Evolutionary conservation across 192 early-diverging fungal genomes (phyloP).

Genomic region (Entomortierella beljakovae): DNA sequence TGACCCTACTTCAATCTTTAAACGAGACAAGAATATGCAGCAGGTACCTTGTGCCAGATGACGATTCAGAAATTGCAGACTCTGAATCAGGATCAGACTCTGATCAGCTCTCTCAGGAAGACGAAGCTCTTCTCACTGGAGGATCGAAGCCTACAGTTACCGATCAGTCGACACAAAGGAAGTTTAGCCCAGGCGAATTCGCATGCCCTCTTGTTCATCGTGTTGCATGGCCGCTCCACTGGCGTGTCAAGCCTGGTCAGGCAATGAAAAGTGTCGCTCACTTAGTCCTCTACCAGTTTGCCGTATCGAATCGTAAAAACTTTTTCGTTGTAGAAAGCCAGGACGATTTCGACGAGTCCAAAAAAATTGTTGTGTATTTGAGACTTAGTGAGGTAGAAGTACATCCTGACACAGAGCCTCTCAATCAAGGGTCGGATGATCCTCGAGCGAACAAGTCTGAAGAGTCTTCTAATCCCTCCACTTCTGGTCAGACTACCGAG

Average conservation of each 20-base stretch:
- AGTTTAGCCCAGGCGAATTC: conserved; percentile 73
- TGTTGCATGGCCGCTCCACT: conserved; percentile 76
- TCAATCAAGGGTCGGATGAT: conserved; percentile 11
- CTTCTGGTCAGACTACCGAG: conserved; percentile 31
- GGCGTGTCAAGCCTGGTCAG: conserved; percentile 74
- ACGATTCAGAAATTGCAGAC: conserved; percentile 22
- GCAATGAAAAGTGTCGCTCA: conserved; percentile 71
- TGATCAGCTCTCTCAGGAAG: conserved; percentile 67
- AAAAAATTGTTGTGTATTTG: conserved; percentile 44
- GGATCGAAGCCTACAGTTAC: conserved; percentile 17
- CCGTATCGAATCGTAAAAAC: conserved; percentile 78
- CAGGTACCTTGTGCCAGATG: conserved; percentile 52
- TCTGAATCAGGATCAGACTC: conserved; percentile 54
- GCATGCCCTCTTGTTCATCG: conserved; percentile 75
- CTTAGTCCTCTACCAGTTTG: conserved; percentile 64
- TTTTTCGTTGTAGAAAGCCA: conserved; percentile 76
- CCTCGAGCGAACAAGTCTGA: conserved; percentile 4
- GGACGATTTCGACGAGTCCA: conserved; percentile 68
- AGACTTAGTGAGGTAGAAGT: conserved; percentile 48
- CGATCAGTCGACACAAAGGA: conserved; percentile 35
- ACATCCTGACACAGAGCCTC: conserved; percentile 23
- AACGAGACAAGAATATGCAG: conserved; percentile 72
- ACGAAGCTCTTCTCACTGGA: conserved; percentile 56
- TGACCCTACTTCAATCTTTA: conserved; percentile 70
- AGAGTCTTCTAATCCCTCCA: background rate